Conservation (phyloP, 345 rosid genomes). For the Corchorus capsularis region DNA sequence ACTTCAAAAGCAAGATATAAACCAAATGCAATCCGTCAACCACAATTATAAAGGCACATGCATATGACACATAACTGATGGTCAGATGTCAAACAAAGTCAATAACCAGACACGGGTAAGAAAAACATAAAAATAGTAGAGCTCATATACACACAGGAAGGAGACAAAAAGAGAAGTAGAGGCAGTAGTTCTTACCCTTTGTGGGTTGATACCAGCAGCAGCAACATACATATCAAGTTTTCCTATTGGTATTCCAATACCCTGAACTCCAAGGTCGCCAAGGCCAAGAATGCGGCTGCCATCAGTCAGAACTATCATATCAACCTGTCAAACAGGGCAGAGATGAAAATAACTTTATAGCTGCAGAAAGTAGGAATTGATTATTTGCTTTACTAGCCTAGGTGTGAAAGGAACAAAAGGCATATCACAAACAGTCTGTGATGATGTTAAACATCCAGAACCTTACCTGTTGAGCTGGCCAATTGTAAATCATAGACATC, state of each 20-base stretch:
- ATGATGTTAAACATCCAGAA: slow-evolving; percentile 14
- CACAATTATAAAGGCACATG: not conserved
- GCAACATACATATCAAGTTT: slow-evolving; percentile 98
- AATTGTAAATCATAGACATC: slow-evolving; percentile 99
- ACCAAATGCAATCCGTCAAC: not conserved
- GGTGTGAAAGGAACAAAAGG: not conserved
- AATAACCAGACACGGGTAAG: not conserved
- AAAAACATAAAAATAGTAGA: not conserved
- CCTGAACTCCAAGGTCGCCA: slow-evolving; percentile 99
- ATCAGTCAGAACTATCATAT: slow-evolving; percentile 96
- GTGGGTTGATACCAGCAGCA: slow-evolving; percentile 98
- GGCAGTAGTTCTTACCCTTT: slow-evolving; percentile 53
- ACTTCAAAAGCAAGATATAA: not conserved
- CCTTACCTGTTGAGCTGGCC: slow-evolving; percentile 80
- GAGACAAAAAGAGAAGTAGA: slow-evolving; percentile 10
- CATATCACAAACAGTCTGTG: not conserved
- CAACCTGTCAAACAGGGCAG: slow-evolving; percentile 58
- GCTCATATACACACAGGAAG: not conserved
- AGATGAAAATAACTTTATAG: slow-evolving; percentile 12
- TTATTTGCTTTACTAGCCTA: not conserved
- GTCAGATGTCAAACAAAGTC: not conserved
- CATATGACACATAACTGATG: slow-evolving; percentile 6
- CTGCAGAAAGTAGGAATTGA: not conserved
- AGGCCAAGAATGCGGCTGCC: slow-evolving; percentile 98
- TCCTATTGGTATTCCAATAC: slow-evolving; percentile 95